These are phyloP conservation scores for Scheffersomyces stambukii DNA, from an alignment of 1,139 yeast species.

Conservation along the genomic window DNA sequence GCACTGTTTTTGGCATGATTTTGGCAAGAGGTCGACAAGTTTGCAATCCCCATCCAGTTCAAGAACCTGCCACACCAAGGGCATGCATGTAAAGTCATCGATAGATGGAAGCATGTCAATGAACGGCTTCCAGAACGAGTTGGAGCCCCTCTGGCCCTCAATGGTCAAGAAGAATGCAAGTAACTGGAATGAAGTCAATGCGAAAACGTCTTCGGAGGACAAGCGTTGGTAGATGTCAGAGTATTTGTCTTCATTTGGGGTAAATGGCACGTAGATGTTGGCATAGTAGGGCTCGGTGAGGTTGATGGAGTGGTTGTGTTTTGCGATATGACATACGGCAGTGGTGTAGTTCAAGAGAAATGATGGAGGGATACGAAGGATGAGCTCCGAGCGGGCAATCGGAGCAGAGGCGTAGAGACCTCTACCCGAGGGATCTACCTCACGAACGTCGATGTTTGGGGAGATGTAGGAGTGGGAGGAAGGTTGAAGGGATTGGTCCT, in stretches of 20 bases:
- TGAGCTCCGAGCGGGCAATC: slow-evolving; percentile 35
- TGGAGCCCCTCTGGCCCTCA: slow-evolving; percentile 32
- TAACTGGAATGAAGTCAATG: slow-evolving; percentile 45
- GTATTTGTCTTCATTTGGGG: slow-evolving; percentile 14
- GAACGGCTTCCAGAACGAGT: slow-evolving; percentile 65
- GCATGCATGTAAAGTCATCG: slow-evolving; percentile 45
- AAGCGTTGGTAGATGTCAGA: slow-evolving; percentile 32
- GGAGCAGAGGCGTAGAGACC: slow-evolving; percentile 47
- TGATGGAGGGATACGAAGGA: slow-evolving; percentile 56
- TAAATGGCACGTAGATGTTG: slow-evolving; percentile 19
- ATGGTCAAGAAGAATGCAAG: slow-evolving; percentile 44
- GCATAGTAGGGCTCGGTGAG: slow-evolving; percentile 18
- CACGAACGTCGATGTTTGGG: slow-evolving; percentile 24
- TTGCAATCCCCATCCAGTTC: slow-evolving; percentile 26
- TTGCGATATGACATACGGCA: slow-evolving; percentile 37
- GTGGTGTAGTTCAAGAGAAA: slow-evolving; percentile 61
- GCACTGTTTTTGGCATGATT: slow-evolving; percentile 29
- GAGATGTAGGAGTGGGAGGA: slow-evolving; percentile 25
- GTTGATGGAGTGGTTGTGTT: slow-evolving; percentile 12
- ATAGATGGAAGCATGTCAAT: slow-evolving; percentile 51
- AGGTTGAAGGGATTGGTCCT: slow-evolving; percentile 19
- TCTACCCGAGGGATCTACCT: slow-evolving; percentile 49
- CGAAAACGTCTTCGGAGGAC: slow-evolving; percentile 22
- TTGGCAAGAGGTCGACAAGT: slow-evolving; percentile 37
- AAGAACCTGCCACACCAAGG: slow-evolving; percentile 61